Conservation (phyloP, 768 basidiomycete species). For the Coprinopsis strossmayeri region DNA sequence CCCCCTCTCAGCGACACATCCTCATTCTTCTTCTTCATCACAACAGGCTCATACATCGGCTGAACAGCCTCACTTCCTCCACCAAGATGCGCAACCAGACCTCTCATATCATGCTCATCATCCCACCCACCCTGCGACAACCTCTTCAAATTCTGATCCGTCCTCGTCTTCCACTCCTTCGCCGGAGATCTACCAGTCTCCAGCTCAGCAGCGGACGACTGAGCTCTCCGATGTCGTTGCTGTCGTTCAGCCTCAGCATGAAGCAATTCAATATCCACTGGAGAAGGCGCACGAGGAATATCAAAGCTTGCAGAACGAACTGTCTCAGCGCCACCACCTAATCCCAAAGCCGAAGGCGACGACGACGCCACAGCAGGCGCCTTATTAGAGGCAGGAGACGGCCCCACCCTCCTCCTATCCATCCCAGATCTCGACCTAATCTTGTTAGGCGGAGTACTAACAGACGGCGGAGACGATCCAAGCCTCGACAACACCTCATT, state of each 20-base stretch:
- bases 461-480: background rate
- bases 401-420: conserved; percentile 6
- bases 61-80: conserved; percentile 5
- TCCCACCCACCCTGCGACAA: conserved; percentile 12
- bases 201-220: background rate
- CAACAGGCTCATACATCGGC: conserved; percentile 7
- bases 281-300: background rate
- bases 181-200: background rate
- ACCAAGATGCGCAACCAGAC: conserved; percentile 2
- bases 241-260: background rate
- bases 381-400: background rate
- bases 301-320: background rate
- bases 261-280: background rate
- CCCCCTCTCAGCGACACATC: conserved; percentile 1
- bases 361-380: background rate
- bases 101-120: conserved; percentile 14
- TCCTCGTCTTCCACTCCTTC: conserved; percentile 20
- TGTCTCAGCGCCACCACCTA: background rate
- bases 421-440: background rate
- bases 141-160: conserved; percentile 19
- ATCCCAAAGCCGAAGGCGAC: too few species aligned
- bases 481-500: background rate
- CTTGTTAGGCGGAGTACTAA: background rate
- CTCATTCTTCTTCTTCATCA: conserved; percentile 6
- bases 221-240: background rate